phyloP scores from a whole-genome alignment of 148 eudicot genomes.

The Rheum nobile region DNA sequence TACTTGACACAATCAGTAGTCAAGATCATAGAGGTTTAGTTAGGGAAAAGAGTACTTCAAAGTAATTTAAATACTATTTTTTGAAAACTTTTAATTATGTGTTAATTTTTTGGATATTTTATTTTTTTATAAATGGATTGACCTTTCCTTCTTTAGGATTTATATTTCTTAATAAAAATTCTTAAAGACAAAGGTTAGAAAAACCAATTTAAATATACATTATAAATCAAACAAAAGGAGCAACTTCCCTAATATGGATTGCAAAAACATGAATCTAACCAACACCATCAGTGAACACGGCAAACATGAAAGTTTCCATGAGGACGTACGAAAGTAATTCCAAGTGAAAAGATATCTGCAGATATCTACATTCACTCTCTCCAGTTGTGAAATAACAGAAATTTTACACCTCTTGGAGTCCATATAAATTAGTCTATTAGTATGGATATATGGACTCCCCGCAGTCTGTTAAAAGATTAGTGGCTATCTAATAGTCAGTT shows the following conservation, averaged over 20 bases:
- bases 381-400: not conserved
- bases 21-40: no score
- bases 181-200: no score
- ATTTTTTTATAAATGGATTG: no score
- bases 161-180: no score
- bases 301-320: not conserved
- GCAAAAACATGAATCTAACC: not conserved
- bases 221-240: not conserved
- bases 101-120: no score
- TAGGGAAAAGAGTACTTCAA: no score
- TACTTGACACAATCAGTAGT: no score
- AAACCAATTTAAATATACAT: no score
- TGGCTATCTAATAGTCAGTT: slow-evolving; percentile 6
- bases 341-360: slow-evolving; percentile 1
- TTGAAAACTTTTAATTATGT: no score
- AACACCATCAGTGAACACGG: not conserved
- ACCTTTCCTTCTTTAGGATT: no score
- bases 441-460: not conserved
- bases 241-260: not conserved
- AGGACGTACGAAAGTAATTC: not conserved
- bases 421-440: not conserved
- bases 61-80: no score
- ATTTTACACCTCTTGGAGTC: not conserved
- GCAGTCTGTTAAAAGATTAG: slow-evolving; percentile 1
- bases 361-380: not conserved